phyloP scores from a whole-genome alignment of 805 yeast genomes.

The Candida manassasensis region DNA sequence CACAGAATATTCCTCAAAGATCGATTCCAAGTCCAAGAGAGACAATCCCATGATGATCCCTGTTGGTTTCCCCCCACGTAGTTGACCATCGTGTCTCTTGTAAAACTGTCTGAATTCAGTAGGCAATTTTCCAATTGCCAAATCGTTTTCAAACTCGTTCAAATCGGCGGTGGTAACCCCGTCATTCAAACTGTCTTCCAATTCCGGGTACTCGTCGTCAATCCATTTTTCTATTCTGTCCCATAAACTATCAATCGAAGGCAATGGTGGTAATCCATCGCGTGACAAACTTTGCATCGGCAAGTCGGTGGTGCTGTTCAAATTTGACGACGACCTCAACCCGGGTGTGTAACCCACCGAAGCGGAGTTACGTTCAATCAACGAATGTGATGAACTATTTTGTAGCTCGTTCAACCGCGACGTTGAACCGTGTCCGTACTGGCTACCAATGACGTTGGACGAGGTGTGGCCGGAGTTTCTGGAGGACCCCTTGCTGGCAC shows the following conservation, averaged over 20 bases:
- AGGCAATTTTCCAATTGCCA: constrained; percentile 37
- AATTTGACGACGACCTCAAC: constrained; percentile 39
- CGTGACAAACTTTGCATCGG: constrained; percentile 42
- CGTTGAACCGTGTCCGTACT: constrained; percentile 15
- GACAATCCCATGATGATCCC: constrained; percentile 42
- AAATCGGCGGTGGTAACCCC: constrained; percentile 44
- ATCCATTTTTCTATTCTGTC: constrained; percentile 38
- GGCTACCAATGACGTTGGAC: constrained; percentile 11
- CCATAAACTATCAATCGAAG: constrained; percentile 42
- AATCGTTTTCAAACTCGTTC: constrained; percentile 43
- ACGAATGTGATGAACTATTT: constrained; percentile 25
- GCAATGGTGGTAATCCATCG: constrained; percentile 48
- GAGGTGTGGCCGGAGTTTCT: constrained; percentile 12
- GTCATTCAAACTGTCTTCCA: constrained; percentile 38
- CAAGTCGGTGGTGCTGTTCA: constrained; percentile 33
- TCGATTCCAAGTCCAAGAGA: constrained; percentile 38
- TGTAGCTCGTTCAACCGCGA: constrained; percentile 36
- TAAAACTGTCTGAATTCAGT: constrained; percentile 41
- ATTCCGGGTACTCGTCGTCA: constrained; percentile 44
- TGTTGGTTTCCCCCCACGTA: constrained; percentile 42
- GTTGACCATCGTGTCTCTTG: constrained; percentile 44
- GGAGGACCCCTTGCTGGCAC: constrained; percentile 29
- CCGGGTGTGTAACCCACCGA: constrained; percentile 40
- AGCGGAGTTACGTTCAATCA: constrained; percentile 13
- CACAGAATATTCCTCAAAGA: constrained; percentile 36